A percentile compares a stretch with the other conserved stretches of the same genome.
These are phyloP conservation scores for Rhodamnia rubescens DNA, from an alignment of 345 rosid genomes.

Conservation along the genomic window DNA sequence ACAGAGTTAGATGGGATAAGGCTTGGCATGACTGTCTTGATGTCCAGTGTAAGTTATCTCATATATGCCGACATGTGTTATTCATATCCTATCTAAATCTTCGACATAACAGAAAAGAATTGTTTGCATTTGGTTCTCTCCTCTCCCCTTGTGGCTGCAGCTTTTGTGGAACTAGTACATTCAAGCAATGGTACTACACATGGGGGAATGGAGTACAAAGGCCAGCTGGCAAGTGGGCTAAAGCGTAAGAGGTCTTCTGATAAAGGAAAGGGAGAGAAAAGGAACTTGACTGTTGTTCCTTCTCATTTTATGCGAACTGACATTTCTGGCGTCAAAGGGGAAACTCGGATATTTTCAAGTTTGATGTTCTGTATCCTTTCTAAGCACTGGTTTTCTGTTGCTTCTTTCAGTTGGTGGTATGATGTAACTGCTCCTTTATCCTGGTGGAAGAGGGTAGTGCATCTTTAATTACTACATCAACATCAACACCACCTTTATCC, in stretches of 20 bases:
- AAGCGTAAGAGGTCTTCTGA: constrained; percentile 27
- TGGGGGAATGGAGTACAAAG: constrained; percentile 38
- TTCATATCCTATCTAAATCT: not conserved
- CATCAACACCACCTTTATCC: too few relatives aligned
- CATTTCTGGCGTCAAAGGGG: constrained; percentile 66
- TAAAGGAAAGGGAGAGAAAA: constrained; percentile 50
- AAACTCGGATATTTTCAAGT: constrained; percentile 64
- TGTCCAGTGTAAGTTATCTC: constrained; percentile 59
- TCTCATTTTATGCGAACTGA: constrained; percentile 77
- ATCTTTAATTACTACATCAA: not conserved
- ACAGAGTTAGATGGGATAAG: constrained; percentile 90
- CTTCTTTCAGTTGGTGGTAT: not conserved
- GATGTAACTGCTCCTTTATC: not conserved
- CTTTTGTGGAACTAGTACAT: constrained; percentile 76
- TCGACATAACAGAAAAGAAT: not conserved
- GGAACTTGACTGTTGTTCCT: constrained; percentile 54
- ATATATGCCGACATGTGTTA: not conserved
- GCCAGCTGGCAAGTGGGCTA: constrained; percentile 19
- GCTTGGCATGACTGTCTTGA: constrained; percentile 98
- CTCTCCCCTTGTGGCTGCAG: constrained; percentile 23
- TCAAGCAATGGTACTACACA: constrained; percentile 92
- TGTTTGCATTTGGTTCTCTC: not conserved
- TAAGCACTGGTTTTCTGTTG: not conserved
- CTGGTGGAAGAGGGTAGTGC: not conserved
- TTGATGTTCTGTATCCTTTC: constrained; percentile 90